Conservation (phyloP, 2,329 filamentous ascomycete species). For the Pseudopyrenochaeta lycopersici region DNA sequence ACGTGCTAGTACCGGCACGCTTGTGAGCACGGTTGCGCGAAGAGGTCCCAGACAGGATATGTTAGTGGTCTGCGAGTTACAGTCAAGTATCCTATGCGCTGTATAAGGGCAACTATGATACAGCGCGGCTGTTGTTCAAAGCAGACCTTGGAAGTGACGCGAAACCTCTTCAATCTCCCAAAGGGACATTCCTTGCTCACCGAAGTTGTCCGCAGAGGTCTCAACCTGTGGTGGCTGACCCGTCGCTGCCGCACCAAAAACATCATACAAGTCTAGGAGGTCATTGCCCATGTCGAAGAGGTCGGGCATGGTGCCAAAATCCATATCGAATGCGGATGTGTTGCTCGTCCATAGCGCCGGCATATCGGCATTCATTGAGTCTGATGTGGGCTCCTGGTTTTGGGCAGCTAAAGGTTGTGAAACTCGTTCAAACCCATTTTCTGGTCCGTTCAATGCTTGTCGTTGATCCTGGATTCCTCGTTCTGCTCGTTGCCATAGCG, state of each 20-base stretch:
- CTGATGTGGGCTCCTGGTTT: neutral
- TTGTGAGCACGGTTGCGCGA: no score
- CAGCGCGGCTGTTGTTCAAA: neutral
- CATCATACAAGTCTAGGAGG: constrained; percentile 13
- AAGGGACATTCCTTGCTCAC: constrained; percentile 1
- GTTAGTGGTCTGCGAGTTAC: no score
- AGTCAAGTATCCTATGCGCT: no score
- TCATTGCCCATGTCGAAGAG: constrained; percentile 17
- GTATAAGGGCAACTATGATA: neutral
- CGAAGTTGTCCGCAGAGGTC: neutral
- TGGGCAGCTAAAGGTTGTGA: neutral
- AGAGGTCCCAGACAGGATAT: no score
- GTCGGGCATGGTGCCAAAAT: constrained; percentile 19
- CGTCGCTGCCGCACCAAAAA: constrained; percentile 6
- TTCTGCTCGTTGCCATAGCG: constrained; percentile 7
- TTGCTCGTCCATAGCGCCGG: constrained; percentile 4
- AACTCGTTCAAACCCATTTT: neutral
- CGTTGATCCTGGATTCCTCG: neutral
- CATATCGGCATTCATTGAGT: neutral
- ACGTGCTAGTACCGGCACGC: neutral
- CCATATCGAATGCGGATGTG: constrained; percentile 2
- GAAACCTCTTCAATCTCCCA: constrained; percentile 14
- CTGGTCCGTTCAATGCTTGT: neutral
- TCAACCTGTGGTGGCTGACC: neutral
- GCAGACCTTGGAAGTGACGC: constrained; percentile 15